Evolutionary conservation across 352 stramenopile genomes (phyloP), one percentile per base, ranked within the genome.

Genomic region (Bremia lactucae): DNA sequence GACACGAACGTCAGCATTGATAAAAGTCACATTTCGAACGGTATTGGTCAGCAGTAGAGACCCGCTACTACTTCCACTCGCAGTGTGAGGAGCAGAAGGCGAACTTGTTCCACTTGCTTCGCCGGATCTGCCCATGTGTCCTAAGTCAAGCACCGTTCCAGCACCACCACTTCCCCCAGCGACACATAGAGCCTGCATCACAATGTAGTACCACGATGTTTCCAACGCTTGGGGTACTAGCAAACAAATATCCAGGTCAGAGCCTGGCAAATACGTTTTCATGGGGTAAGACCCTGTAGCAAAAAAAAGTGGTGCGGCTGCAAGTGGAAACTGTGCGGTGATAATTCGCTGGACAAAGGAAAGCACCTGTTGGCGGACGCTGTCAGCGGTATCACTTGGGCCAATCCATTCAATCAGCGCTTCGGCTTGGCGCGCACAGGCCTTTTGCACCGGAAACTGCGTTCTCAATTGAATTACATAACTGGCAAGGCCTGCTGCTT

Each of bases 201-300:
- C 81, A 9, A 73, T 57, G 4, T 87, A 87, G 42, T 88, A 84
- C 84, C 84, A 95, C 31, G 81, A 78, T 10, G 66, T 59, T 49
- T 91, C 79, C n/a, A 92, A 42, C 21, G 83, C 75, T 43, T 81
- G 72, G 1, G 75, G 70, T 2, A 96, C 38, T 33, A 95, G 64
- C 1, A 93, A 60, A 35, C 74, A 92, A 41, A 95, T 68, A 41
- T 91, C 80, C 10, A 95, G 55, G 23, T 94, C 83, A 8, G 83
- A 85, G 0, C 82, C 83, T 3, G 85, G 85, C 2, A 96, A 64
- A 51, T 94, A 96, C 28, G 82, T 93, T 49, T 92, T 91, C 66
- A 95, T 88, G 6, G 85, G 82, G 29, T 89, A 95, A 2, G 79
- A 89, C 7, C 83, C 83, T 3, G 67, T 87, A n/a, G 78, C 59